phyloP scores from a whole-genome alignment of 1,284 basidiomycete genomes.

The Singerocomus inundabilis region DNA sequence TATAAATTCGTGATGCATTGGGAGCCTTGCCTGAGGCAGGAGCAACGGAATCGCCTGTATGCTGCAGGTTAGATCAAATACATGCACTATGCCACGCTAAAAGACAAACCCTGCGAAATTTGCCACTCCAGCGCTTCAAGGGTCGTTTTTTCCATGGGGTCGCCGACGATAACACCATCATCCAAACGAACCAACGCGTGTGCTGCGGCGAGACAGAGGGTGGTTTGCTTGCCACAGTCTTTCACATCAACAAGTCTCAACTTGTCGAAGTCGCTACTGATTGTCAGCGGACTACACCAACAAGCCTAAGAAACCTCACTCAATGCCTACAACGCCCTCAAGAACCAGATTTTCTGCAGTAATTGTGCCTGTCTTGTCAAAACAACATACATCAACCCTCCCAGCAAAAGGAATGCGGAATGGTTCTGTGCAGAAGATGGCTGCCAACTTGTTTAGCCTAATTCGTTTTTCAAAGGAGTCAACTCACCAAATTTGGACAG shows the following conservation, averaged over 20 bases:
- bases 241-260: slow-evolving; percentile 77
- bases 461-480: background rate
- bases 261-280: slow-evolving; percentile 52
- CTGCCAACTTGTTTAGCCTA: slow-evolving; percentile 39
- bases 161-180: slow-evolving; percentile 92
- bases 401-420: slow-evolving; percentile 95
- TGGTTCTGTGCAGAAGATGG: slow-evolving; percentile 96
- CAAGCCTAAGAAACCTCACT: slow-evolving; percentile 49
- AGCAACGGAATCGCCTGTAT: slow-evolving; percentile 62
- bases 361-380: slow-evolving; percentile 97
- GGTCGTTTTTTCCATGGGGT: slow-evolving; percentile 99
- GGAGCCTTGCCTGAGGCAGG: slow-evolving; percentile 54
- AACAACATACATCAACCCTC: slow-evolving; percentile 94
- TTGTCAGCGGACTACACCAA: slow-evolving; percentile 8
- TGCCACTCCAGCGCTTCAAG: slow-evolving; percentile 92
- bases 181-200: slow-evolving; percentile 94
- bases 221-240: slow-evolving; percentile 76
- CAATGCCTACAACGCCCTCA: slow-evolving; percentile 85
- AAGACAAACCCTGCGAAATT: slow-evolving; percentile 63
- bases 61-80: background rate
- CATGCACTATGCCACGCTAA: background rate
- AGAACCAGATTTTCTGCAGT: slow-evolving; percentile 94
- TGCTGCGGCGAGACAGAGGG: slow-evolving; percentile 87
- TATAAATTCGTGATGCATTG: slow-evolving; percentile 59
- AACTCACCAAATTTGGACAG: slow-evolving; percentile 82